These are phyloP conservation scores for Cladorrhinum sp. DNA, from an alignment of 2,329 filamentous ascomycete genomes.

Conservation along the genomic window DNA sequence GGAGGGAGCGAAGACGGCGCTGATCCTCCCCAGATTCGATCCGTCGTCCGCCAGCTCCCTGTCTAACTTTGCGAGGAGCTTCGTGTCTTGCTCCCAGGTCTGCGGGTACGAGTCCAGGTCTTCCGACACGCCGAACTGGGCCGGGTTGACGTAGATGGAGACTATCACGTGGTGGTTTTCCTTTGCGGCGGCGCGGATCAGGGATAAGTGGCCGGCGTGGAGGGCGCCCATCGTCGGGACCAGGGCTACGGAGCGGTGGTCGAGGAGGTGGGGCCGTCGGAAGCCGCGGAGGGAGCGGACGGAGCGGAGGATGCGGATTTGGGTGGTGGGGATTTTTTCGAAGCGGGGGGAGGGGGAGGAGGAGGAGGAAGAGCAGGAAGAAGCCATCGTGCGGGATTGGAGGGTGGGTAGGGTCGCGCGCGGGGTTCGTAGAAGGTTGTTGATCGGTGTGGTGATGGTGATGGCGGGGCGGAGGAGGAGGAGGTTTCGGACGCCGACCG, in stretches of 20 bases:
- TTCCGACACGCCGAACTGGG: constrained; percentile 87
- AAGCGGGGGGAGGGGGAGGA: constrained; percentile 24
- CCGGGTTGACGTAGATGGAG: constrained; percentile 92
- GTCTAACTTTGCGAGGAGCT: constrained; percentile 65
- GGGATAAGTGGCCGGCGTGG: constrained; percentile 84
- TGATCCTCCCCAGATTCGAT: constrained; percentile 63
- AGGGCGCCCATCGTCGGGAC: constrained; percentile 98
- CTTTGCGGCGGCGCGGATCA: constrained; percentile 77
- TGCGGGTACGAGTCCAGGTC: constrained; percentile 86
- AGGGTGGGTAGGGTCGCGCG: neutral
- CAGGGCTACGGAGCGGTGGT: constrained; percentile 73
- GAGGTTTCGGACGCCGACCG: neutral
- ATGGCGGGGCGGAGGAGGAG: neutral
- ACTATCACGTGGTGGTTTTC: constrained; percentile 88
- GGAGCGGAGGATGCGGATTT: constrained; percentile 72
- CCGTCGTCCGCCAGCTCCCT: constrained; percentile 64
- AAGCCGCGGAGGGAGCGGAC: constrained; percentile 67
- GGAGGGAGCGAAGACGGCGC: constrained; percentile 81
- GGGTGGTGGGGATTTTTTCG: constrained; percentile 53
- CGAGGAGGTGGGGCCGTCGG: constrained; percentile 62
- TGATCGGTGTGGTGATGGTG: constrained; percentile 1
- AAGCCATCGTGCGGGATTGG: constrained; percentile 31
- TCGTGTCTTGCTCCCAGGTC: constrained; percentile 78
- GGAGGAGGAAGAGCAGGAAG: constrained; percentile 24
- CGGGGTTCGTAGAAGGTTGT: too few species aligned